These are phyloP conservation scores for Dioscorea zingiberensis DNA, from an alignment of 106 monocot genomes.

Conservation along the genomic window DNA sequence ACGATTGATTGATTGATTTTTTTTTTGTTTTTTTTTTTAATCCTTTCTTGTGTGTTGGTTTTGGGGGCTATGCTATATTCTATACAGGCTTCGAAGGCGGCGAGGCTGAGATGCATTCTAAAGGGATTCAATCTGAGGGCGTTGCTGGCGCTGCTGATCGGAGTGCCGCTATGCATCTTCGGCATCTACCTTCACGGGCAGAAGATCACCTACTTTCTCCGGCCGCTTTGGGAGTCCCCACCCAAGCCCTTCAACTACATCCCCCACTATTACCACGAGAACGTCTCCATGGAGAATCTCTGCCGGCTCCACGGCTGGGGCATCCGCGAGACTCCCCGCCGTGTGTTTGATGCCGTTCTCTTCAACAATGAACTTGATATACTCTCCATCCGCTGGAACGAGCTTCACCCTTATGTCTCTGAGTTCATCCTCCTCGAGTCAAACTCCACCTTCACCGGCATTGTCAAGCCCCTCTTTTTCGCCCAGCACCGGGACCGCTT, in stretches of 20 bases:
- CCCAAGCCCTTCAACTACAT: conserved; percentile 79
- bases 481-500: conserved; percentile 46
- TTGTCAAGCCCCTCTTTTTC: conserved; percentile 61
- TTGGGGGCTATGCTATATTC: too few species aligned
- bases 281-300: conserved; percentile 55
- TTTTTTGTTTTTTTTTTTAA: too few species aligned
- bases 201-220: conserved; percentile 85
- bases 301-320: conserved; percentile 87
- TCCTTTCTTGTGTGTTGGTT: too few species aligned
- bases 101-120: conserved; percentile 53
- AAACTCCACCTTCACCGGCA: conserved; percentile 88
- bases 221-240: conserved; percentile 78
- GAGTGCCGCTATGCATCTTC: conserved; percentile 44
- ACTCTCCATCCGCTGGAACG: conserved; percentile 75
- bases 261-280: conserved; percentile 80
- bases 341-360: conserved; percentile 90
- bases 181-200: conserved; percentile 66
- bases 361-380: conserved; percentile 96
- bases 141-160: conserved; percentile 46
- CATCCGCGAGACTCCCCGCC: conserved; percentile 62
- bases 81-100: conserved; percentile 33
- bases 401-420: conserved; percentile 73
- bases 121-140: conserved; percentile 64
- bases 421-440: conserved; percentile 90
- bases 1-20: too few species aligned